Evolutionary conservation across 495 filamentous ascomycete genomes (phyloP), one percentile per base, ranked within the genome.

Genomic region (Talaromyces proteolyticus): DNA sequence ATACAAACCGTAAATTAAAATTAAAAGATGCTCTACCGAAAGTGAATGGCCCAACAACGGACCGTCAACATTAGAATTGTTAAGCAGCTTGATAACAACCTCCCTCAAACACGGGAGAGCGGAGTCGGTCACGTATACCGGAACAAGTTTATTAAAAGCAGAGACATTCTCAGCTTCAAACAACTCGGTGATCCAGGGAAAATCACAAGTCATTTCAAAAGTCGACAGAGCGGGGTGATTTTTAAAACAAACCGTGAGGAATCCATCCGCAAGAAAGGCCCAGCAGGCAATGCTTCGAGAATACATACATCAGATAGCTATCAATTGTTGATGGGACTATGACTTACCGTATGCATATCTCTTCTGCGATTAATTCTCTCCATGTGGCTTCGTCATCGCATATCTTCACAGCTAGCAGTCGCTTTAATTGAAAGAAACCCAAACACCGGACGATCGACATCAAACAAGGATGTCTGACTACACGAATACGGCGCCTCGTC

Each of bases 191-290:
- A 53, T 58, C 66, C 66, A 71, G 0, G 68, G 63, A 24, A 71
- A 65, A 29, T 64, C 51, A 41, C 66, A 67, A 19, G 66, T 54
- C 61, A 71, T 62, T 47, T 69, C 68, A 26, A 67, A 69, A 6
- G 62, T 59, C 4, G 68, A 64, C 10, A 71, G 26, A 6, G 60
- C 50, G 0, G 68, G 68, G 39, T 64, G 59, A 21, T 64, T 69
- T 4, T 69, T 71, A 49, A 69, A 69, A 38, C 64, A 69, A 12
- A 69, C 62, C 0, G 66, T 69, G 4, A 71, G 57, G 34, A 67
- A 68, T n/a, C 66, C 64, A 42, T 71, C 68, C 0, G 65, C 65
- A 29, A 68, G 58, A 21, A 69, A 67, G 4, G 55, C 60, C 64
- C 67, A 70, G 26, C 55, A 70, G 6, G 67, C 58, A 26, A 70